Conservation (phyloP, 345 rosid species). For the Hevea brasiliensis region DNA sequence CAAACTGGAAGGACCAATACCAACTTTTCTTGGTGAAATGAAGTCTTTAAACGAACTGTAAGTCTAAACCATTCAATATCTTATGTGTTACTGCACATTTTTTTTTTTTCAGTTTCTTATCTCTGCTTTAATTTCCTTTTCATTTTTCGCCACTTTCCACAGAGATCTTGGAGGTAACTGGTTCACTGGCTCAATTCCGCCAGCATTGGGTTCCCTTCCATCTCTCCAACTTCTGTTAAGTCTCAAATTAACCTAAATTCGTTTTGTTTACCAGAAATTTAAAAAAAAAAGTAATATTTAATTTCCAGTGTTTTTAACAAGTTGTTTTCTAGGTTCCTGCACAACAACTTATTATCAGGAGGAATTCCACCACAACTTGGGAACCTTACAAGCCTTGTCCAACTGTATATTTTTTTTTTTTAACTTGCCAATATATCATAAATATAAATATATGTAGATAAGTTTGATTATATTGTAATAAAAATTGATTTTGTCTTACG, state of each 20-base stretch:
- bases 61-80: not conserved
- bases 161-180: not conserved
- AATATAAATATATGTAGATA: no score
- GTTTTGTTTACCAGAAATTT: not conserved
- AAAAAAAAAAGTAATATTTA: no score
- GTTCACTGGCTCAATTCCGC: not conserved
- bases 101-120: no score
- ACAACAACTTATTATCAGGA: not conserved
- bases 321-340: not conserved
- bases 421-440: no score
- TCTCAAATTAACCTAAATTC: not conserved
- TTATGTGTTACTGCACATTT: no score
- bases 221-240: not conserved
- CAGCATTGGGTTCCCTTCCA: not conserved
- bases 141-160: no score
- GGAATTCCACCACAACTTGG: slow-evolving; percentile 7
- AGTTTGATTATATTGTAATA: no score
- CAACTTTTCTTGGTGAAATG: slow-evolving; percentile 3
- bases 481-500: not conserved
- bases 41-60: not conserved
- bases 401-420: not conserved
- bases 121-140: no score
- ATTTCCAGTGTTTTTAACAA: not conserved
- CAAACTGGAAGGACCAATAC: slow-evolving; percentile 4
- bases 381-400: not conserved